Evolutionary conservation across 2,329 filamentous ascomycete genomes (phyloP).

Genomic region (Fusarium pseudonygamai): DNA sequence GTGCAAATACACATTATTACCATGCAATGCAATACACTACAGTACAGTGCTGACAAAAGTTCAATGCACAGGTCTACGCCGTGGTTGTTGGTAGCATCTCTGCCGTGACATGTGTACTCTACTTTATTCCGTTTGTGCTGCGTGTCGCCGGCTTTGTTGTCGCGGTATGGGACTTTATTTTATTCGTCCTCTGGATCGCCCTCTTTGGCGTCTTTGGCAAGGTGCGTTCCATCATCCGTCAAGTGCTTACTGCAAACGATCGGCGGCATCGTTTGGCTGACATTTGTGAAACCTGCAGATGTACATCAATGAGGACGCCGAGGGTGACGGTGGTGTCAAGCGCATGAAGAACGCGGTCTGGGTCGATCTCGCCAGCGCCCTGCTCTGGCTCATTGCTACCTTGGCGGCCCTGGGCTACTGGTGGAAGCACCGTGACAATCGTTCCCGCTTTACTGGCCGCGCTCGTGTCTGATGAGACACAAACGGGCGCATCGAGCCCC

Average conservation of each 20-base stretch:
- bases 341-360: slow-evolving; percentile 90
- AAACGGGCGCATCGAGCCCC: background rate
- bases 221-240: slow-evolving; percentile 46
- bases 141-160: slow-evolving; percentile 58
- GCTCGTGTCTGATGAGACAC: slow-evolving; percentile 57
- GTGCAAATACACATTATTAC: background rate
- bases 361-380: slow-evolving; percentile 78
- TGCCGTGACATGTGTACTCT: slow-evolving; percentile 71
- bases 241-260: background rate
- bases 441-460: slow-evolving; percentile 67
- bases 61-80: slow-evolving; percentile 69
- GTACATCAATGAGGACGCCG: slow-evolving; percentile 75
- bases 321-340: slow-evolving; percentile 69
- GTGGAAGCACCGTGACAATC: slow-evolving; percentile 62
- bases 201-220: slow-evolving; percentile 86
- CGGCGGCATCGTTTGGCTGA: slow-evolving; percentile 22
- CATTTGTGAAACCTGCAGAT: slow-evolving; percentile 52
- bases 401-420: slow-evolving; percentile 66
- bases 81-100: slow-evolving; percentile 74
- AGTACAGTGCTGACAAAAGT: slow-evolving; percentile 15
- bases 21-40: background rate
- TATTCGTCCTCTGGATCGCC: slow-evolving; percentile 82
- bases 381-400: slow-evolving; percentile 78
- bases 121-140: slow-evolving; percentile 70
- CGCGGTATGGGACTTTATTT: slow-evolving; percentile 75